A percentile compares a stretch with the other conserved stretches of the same genome.
Evolutionary conservation across 164 flowering plant genomes (phyloP).

Genomic region (Warburgia ugandensis): DNA sequence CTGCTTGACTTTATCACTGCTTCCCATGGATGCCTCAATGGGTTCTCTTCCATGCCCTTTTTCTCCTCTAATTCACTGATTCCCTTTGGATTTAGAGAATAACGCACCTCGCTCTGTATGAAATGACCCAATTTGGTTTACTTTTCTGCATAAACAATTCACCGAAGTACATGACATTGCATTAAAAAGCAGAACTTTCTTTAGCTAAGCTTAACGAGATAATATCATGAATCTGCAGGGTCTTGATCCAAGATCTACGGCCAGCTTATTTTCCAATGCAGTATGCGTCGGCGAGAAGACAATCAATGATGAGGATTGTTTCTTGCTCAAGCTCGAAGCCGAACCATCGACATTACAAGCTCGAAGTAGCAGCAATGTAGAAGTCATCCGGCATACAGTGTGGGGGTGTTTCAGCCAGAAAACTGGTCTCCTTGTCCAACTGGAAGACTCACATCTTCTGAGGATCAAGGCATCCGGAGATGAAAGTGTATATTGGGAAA

Average conservation of each 20-base stretch:
- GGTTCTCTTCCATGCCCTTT: too few relatives aligned
- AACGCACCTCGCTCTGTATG: background rate
- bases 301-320: slow-evolving; percentile 56
- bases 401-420: slow-evolving; percentile 58
- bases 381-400: slow-evolving; percentile 48
- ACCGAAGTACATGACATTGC: too few relatives aligned
- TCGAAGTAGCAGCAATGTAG: slow-evolving; percentile 56
- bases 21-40: too few relatives aligned
- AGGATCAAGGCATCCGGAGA: slow-evolving; percentile 51
- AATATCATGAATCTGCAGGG: too few relatives aligned
- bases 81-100: background rate
- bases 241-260: slow-evolving; percentile 57
- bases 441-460: slow-evolving; percentile 55
- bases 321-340: slow-evolving; percentile 52
- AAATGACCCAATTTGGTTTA: background rate
- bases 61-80: background rate
- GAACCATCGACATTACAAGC: slow-evolving; percentile 47
- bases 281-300: slow-evolving; percentile 61
- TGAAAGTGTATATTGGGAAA: slow-evolving; percentile 60
- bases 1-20: too few relatives aligned
- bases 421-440: slow-evolving; percentile 46
- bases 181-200: too few relatives aligned
- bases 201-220: too few relatives aligned
- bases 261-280: slow-evolving; percentile 52
- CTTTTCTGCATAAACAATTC: too few relatives aligned